These are phyloP conservation scores for Cladorrhinum sp. DNA, from an alignment of 2,329 filamentous ascomycete species.

Conservation along the genomic window DNA sequence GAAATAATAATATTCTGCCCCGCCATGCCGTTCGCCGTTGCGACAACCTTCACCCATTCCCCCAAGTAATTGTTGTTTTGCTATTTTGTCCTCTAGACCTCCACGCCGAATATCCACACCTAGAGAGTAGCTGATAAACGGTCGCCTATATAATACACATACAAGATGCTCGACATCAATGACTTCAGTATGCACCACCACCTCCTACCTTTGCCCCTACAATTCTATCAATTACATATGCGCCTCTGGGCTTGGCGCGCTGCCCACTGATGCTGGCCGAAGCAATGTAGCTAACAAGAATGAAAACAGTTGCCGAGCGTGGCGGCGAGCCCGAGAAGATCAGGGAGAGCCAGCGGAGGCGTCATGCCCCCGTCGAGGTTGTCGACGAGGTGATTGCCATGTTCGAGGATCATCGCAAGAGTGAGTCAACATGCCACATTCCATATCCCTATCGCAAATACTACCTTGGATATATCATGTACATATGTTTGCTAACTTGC, in stretches of 20 bases:
- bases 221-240: conserved; percentile 5
- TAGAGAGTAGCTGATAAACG: background rate
- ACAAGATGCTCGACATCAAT: conserved; percentile 68
- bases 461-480: conserved; percentile 59
- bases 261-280: background rate
- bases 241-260: conserved; percentile 12
- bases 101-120: background rate
- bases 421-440: conserved; percentile 18
- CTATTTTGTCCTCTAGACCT: background rate
- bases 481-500: conserved; percentile 35
- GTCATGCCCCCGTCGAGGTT: conserved; percentile 74
- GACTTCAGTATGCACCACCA: conserved; percentile 58
- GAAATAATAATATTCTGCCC: conserved; percentile 27
- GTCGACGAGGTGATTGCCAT: conserved; percentile 89
- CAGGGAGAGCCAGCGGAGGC: conserved; percentile 82
- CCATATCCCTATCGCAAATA: background rate
- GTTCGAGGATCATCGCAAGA: conserved; percentile 81
- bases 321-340: conserved; percentile 91
- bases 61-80: background rate
- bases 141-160: background rate
- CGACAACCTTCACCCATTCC: conserved; percentile 16
- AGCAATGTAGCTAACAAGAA: conserved; percentile 10
- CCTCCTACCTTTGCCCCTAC: too few relatives aligned
- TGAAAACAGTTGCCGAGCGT: conserved; percentile 61
- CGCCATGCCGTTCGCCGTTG: conserved; percentile 22